phyloP scores from a whole-genome alignment of 257 asterid species.

The Prunella vulgaris region DNA sequence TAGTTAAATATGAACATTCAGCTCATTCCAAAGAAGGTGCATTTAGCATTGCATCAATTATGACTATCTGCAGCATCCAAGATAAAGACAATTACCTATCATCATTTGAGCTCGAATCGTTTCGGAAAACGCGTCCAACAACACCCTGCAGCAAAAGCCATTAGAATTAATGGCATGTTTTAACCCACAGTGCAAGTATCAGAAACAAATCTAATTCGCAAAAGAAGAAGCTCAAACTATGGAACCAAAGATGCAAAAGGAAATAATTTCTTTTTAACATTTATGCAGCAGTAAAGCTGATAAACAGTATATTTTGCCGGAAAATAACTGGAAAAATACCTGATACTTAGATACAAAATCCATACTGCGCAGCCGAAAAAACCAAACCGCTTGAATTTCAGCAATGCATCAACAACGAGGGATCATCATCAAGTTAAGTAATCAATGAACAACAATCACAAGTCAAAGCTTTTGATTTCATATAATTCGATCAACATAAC shows the following conservation, averaged over 20 bases:
- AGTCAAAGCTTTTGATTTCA: conserved; percentile 17
- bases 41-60: not conserved
- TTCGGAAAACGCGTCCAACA: conserved; percentile 87
- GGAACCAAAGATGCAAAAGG: not conserved
- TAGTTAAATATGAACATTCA: not conserved
- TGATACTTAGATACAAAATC: conserved; percentile 87
- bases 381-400: conserved; percentile 35
- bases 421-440: conserved; percentile 5
- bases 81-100: conserved; percentile 56
- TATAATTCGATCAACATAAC: not conserved
- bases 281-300: not conserved
- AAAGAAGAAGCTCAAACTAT: conserved; percentile 3
- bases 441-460: conserved; percentile 12
- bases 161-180: conserved; percentile 18
- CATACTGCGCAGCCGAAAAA: conserved; percentile 35
- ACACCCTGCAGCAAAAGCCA: conserved; percentile 61
- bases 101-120: conserved; percentile 63
- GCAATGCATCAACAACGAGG: conserved; percentile 29
- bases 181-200: not conserved
- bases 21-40: not conserved
- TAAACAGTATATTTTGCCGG: not conserved
- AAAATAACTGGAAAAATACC: conserved; percentile 33
- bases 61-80: not conserved
- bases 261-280: not conserved
- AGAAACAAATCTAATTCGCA: not conserved